Evolutionary conservation across 2,329 filamentous ascomycete genomes (phyloP).

Genomic region (Oidium heveae): DNA sequence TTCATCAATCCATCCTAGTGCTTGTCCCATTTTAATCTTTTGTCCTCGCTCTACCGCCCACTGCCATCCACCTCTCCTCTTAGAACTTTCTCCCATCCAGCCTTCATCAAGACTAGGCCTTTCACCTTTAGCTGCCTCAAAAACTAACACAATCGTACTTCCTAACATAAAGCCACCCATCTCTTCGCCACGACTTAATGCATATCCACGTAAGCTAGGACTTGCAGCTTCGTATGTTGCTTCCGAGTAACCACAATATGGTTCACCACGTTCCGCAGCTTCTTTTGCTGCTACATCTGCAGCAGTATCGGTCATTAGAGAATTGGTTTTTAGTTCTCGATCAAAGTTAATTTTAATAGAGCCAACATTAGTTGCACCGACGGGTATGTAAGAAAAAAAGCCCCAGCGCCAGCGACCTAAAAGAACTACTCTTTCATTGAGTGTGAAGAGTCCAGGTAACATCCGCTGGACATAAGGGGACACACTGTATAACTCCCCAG

Average conservation of each 20-base stretch:
- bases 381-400: constrained; percentile 89
- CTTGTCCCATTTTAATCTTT: constrained; percentile 70
- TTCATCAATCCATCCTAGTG: constrained; percentile 49
- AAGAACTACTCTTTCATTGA: constrained; percentile 88
- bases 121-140: constrained; percentile 58
- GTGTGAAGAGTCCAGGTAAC: constrained; percentile 76
- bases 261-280: constrained; percentile 49
- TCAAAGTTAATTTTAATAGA: constrained; percentile 97
- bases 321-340: constrained; percentile 77
- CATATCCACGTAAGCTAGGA: constrained; percentile 54
- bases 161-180: constrained; percentile 97
- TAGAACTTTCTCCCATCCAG: constrained; percentile 25
- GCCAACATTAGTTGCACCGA: constrained; percentile 91
- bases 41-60: constrained; percentile 79
- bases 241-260: constrained; percentile 76
- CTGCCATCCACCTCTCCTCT: constrained; percentile 43
- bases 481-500: constrained; percentile 83
- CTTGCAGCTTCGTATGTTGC: constrained; percentile 68
- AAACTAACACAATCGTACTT: constrained; percentile 84
- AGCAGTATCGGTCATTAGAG: constrained; percentile 70
- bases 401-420: constrained; percentile 89
- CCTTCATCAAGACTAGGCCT: constrained; percentile 32
- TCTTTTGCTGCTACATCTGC: constrained; percentile 68
- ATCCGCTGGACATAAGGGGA: constrained; percentile 86
- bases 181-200: constrained; percentile 69